Base-by-base conservation (phyloP, 305 asterid genomes). In the Euphrasia arctica region DNA sequence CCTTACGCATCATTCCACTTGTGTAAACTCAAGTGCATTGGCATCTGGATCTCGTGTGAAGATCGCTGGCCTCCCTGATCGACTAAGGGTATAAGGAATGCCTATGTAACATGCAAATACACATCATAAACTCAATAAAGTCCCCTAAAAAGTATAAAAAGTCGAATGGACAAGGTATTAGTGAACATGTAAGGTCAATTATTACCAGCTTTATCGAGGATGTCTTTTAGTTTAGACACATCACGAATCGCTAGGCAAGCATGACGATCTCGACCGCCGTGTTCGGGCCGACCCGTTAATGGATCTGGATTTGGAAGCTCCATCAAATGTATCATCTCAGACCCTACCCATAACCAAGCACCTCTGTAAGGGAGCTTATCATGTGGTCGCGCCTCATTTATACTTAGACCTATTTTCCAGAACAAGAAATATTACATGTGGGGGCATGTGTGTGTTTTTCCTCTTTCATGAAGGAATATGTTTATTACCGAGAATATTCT, bases 221-320 rank as follows among this genome's bases (percentile, higher is more conserved):
- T 84, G 61, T 73, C 82, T 79, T 92, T 85, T 54, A 92, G 91
- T 69, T 83, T 89, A 62, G 87, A 82, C 67, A 89, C 98, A 60
- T 87, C 84, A 55, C 79, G 82, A 60, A 92, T 87, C 9, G 90
- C 82, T 50, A 92, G 74, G 82, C 98, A 92, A 72, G 91, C 76
- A 62, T 92, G 98, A 45, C 97, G 93, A 75, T 92, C 97, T 60
- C 96, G 79, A 34, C 98, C 97, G 4, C 95, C 97, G 3, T 92
- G 97, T 67, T 87, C 87, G 1, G 98, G 91, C 36, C 97, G 78
- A 15, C 96, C 97, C 0, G 88, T 80, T 51, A 81, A 77, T 29
- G 96, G 97, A 64, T 92, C 98, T 0, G 97, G 98, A 80, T 89
- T 91, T 5, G 98, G 97, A 65, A 92, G 98, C 84, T 92, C 98